Evolutionary conservation across 1,284 basidiomycete genomes (phyloP).

Genomic region (Apiotrichum gamsii): DNA sequence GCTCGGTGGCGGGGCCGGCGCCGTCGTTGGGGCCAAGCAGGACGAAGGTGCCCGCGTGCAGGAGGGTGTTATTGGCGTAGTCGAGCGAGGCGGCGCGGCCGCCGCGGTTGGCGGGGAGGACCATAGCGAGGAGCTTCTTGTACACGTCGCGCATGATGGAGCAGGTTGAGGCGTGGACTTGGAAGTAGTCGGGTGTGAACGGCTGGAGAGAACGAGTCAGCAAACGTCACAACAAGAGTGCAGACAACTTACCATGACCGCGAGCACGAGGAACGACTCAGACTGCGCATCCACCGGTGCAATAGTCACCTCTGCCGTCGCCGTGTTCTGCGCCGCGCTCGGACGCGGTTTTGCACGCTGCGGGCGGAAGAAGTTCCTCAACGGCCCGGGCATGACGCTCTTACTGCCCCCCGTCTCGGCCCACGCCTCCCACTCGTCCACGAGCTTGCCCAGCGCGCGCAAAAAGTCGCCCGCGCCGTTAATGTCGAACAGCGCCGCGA

Average conservation of each 20-base stretch:
- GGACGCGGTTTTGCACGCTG: constrained; percentile 12
- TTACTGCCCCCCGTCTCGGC: constrained; percentile 38
- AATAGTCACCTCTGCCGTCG: constrained; percentile 18
- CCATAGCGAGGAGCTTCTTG: constrained; percentile 43
- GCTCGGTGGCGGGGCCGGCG: constrained; percentile 3
- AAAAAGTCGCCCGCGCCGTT: constrained; percentile 44
- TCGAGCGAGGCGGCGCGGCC: neutral
- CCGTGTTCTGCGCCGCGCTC: constrained; percentile 9
- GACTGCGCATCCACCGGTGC: constrained; percentile 15
- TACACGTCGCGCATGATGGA: constrained; percentile 50
- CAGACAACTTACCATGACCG: constrained; percentile 15
- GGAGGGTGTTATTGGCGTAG: constrained; percentile 16
- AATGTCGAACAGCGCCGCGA: constrained; percentile 49
- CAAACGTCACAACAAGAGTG: too few relatives aligned
- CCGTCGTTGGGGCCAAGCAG: neutral
- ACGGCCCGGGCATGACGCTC: constrained; percentile 29
- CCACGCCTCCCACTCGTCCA: constrained; percentile 50
- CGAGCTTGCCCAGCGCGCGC: constrained; percentile 39
- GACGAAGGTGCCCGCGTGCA: constrained; percentile 36
- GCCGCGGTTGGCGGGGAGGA: constrained; percentile 18
- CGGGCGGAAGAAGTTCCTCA: constrained; percentile 21
- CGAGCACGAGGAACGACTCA: constrained; percentile 18
- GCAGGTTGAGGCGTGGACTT: constrained; percentile 49
- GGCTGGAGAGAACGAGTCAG: constrained; percentile 42
- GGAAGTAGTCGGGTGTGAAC: constrained; percentile 51